Percentiles rank a stretch among this genome's conserved stretches.
Evolutionary conservation across 805 yeast species (phyloP).

Genomic region (Danielozyma ontarioensis): DNA sequence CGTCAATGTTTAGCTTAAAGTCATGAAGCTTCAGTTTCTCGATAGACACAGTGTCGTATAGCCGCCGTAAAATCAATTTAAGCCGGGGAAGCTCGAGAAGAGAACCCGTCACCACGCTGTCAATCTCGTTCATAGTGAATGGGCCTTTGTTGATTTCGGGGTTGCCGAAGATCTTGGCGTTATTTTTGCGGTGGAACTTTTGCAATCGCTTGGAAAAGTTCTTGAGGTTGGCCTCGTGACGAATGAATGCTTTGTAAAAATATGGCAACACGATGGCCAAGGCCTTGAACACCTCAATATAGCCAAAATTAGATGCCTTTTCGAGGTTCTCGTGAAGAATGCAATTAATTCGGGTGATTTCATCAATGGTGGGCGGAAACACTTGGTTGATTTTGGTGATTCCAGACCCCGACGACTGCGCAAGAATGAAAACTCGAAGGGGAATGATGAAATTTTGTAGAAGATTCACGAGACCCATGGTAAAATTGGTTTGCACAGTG

Average conservation of each 20-base stretch:
- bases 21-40: conserved; percentile 30
- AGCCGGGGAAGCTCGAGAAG: conserved; percentile 62
- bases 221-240: conserved; percentile 90
- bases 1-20: conserved; percentile 8
- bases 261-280: conserved; percentile 82
- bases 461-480: conserved; percentile 66
- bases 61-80: conserved; percentile 61
- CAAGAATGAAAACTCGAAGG: conserved; percentile 62
- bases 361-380: conserved; percentile 95
- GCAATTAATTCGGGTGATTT: conserved; percentile 84
- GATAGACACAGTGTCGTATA: conserved; percentile 42
- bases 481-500: conserved; percentile 67
- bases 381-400: conserved; percentile 66
- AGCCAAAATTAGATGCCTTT: conserved; percentile 63
- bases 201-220: conserved; percentile 53
- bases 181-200: conserved; percentile 28
- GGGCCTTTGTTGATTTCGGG: conserved; percentile 22
- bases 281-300: conserved; percentile 71
- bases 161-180: conserved; percentile 23
- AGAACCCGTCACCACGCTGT: conserved; percentile 56
- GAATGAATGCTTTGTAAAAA: conserved; percentile 85
- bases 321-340: conserved; percentile 72
- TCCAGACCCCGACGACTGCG: conserved; percentile 48
- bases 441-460: conserved; percentile 78
- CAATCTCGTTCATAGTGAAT: conserved; percentile 27